Percentiles rank a stretch among this genome's conserved stretches.
Evolutionary conservation across 2,329 filamentous ascomycete species (phyloP).

Genomic region (Penicillium janthinellum): DNA sequence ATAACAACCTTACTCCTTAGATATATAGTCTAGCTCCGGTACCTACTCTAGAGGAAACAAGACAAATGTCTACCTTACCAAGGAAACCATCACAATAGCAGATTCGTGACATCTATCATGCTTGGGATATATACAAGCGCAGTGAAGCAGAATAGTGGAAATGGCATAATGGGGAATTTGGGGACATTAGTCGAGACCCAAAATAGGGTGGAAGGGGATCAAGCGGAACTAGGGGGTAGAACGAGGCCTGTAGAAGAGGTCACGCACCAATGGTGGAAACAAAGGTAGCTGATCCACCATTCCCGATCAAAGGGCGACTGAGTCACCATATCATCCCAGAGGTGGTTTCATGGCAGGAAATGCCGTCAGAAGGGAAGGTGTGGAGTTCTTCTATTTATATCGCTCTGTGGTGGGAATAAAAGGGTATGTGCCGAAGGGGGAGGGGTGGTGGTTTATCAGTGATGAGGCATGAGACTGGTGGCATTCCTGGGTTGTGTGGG

Average conservation of each 20-base stretch:
- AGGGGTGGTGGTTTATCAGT: constrained; percentile 9
- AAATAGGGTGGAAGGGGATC: neutral
- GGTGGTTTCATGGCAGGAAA: neutral
- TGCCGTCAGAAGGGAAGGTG: neutral
- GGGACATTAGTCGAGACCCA: neutral
- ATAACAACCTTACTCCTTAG: too few species aligned
- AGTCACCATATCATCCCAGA: neutral
- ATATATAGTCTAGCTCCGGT: neutral
- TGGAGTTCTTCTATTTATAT: constrained; percentile 10
- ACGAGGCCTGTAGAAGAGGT: neutral
- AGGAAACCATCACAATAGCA: neutral
- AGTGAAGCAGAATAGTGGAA: neutral
- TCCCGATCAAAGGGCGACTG: neutral
- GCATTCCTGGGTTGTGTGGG: neutral
- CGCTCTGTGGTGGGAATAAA: constrained; percentile 2
- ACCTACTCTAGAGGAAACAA: too few species aligned
- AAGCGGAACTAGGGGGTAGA: neutral
- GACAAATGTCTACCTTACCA: too few species aligned
- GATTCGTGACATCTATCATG: constrained; percentile 22
- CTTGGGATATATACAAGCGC: constrained; percentile 25
- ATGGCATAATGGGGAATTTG: neutral
- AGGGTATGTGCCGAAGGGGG: constrained; percentile 13
- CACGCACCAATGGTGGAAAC: neutral
- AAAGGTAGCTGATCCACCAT: neutral
- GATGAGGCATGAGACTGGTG: neutral